A percentile compares a stretch with the other conserved stretches of the same genome.
Conservation (phyloP, 78 protist species). For the Mantamonas sphyraenae region DNA sequence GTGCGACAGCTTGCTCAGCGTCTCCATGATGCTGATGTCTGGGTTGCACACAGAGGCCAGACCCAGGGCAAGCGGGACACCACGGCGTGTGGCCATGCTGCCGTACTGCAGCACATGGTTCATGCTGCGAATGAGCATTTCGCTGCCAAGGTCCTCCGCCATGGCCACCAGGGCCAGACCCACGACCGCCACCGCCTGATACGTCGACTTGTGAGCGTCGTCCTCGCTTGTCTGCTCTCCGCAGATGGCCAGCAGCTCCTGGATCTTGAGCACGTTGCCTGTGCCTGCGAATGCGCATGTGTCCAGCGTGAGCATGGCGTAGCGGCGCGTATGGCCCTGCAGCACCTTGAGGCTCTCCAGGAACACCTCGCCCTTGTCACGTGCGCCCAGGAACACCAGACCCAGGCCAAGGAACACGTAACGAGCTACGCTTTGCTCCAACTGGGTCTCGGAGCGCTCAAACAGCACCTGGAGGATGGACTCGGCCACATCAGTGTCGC, state of each 20-base stretch:
- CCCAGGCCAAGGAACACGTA: conserved; percentile 67
- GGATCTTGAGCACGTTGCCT: conserved; percentile 93
- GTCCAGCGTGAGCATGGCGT: conserved; percentile 58
- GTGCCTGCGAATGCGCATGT: conserved; percentile 95
- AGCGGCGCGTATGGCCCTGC: conserved; percentile 31
- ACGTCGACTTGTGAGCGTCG: background rate
- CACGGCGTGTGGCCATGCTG: conserved; percentile 19
- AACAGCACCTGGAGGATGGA: conserved; percentile 49
- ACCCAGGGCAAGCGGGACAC: conserved; percentile 92
- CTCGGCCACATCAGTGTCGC: conserved; percentile 54
- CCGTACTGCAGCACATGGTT: conserved; percentile 77
- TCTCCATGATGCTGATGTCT: conserved; percentile 62
- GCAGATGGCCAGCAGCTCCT: conserved; percentile 64
- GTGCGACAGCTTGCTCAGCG: conserved; percentile 82
- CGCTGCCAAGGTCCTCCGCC: conserved; percentile 93
- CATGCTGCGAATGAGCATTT: conserved; percentile 83
- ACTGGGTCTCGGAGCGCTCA: conserved; percentile 1
- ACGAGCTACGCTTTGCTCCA: conserved; percentile 19
- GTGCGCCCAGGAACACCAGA: conserved; percentile 39
- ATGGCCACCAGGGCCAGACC: conserved; percentile 90
- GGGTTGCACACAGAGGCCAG: conserved; percentile 81
- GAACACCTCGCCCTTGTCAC: conserved; percentile 67
- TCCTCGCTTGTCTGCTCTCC: conserved; percentile 61
- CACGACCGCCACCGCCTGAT: conserved; percentile 65
- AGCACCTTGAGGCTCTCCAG: conserved; percentile 68